Conservation (phyloP, 805 yeast species). For the Ogataea populi-albae region DNA sequence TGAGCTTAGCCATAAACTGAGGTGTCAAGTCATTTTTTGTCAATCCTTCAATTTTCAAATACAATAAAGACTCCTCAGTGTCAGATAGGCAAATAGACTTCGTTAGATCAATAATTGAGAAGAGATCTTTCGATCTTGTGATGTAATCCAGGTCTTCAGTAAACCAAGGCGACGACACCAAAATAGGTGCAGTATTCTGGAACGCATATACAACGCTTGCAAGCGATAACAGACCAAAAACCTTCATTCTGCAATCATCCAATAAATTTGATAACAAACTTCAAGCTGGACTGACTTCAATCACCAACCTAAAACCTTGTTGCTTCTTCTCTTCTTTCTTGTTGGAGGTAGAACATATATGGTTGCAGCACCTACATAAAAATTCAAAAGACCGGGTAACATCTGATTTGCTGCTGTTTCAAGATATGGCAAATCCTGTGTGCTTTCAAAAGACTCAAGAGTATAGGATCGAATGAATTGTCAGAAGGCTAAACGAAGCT, state of each 20-base stretch:
- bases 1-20: conserved; percentile 9
- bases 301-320: too few species aligned
- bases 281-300: too few species aligned
- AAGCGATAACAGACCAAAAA: conserved; percentile 2
- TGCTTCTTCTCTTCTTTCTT: too few species aligned
- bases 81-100: conserved; percentile 16
- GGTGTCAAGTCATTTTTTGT: conserved; percentile 13
- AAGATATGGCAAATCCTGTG: too few species aligned
- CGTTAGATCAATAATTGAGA: conserved; percentile 12
- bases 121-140: conserved; percentile 9
- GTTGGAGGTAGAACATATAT: too few species aligned
- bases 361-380: too few species aligned
- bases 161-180: conserved; percentile 17
- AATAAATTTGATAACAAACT: too few species aligned
- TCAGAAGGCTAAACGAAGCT: too few species aligned
- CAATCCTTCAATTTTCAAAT: conserved; percentile 22
- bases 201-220: conserved; percentile 22
- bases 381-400: too few species aligned
- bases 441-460: too few species aligned
- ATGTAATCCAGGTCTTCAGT: conserved; percentile 16
- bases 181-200: conserved; percentile 33
- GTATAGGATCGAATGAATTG: too few species aligned
- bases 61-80: conserved; percentile 9
- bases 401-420: too few species aligned
- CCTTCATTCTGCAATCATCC: conserved; percentile 7